Evolutionary conservation across 768 basidiomycete genomes (phyloP).

Genomic region (Leccinum uliginosum): DNA sequence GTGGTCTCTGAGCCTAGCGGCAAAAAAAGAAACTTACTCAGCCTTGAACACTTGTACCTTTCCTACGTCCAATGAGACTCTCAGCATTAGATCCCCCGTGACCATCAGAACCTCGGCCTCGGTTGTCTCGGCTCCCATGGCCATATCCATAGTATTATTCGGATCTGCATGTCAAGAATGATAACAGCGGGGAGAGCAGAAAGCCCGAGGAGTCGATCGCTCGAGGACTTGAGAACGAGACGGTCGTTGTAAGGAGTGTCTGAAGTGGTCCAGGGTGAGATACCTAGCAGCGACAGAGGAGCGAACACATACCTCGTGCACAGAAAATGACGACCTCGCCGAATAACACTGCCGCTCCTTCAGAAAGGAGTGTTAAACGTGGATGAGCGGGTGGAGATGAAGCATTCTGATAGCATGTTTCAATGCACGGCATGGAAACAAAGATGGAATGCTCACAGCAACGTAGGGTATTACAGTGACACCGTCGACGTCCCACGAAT

Average conservation of each 20-base stretch:
- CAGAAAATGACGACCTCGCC: constrained; percentile 74
- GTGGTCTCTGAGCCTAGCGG: constrained; percentile 73
- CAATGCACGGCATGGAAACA: neutral
- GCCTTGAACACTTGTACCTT: constrained; percentile 56
- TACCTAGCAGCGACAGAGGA: neutral
- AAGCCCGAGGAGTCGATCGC: constrained; percentile 67
- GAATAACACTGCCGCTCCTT: constrained; percentile 65
- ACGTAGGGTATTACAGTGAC: constrained; percentile 69
- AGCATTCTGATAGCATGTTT: constrained; percentile 43
- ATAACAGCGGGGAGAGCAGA: constrained; percentile 40
- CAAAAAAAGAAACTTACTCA: constrained; percentile 43
- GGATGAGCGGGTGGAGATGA: constrained; percentile 70
- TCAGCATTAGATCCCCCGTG: constrained; percentile 69
- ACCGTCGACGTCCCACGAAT: constrained; percentile 27
- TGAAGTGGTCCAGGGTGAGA: constrained; percentile 23
- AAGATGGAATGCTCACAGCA: constrained; percentile 45
- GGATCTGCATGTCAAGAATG: constrained; percentile 18
- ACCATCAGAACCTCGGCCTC: constrained; percentile 32
- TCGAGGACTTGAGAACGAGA: constrained; percentile 62
- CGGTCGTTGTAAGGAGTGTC: constrained; percentile 70
- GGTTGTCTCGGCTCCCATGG: constrained; percentile 2
- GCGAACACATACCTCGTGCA: constrained; percentile 46
- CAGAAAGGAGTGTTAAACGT: constrained; percentile 54
- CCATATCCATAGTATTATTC: constrained; percentile 8
- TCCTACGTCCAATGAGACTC: constrained; percentile 54